phyloP scores from a whole-genome alignment of 331 rosid species.

The Stylosanthes scabra region DNA sequence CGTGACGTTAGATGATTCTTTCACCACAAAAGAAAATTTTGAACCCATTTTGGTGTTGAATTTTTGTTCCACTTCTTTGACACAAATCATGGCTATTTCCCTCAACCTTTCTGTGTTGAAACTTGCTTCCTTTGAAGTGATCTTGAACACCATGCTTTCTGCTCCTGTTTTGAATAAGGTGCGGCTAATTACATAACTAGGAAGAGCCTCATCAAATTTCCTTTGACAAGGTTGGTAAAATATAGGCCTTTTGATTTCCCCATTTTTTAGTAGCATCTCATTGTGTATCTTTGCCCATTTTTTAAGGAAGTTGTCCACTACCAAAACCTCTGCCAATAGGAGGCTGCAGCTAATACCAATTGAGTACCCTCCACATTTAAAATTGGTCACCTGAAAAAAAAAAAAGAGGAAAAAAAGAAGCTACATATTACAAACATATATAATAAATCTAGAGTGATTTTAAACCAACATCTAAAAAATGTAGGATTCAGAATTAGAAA shows the following conservation, averaged over 20 bases:
- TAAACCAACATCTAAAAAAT: no score
- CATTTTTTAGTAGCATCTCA: slow-evolving; percentile 12
- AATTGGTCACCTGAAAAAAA: slow-evolving; percentile 58
- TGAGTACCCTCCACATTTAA: slow-evolving; percentile 61
- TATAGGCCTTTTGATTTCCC: no score
- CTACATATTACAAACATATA: no score
- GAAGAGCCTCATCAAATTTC: neutral
- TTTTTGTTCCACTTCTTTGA: slow-evolving; percentile 47
- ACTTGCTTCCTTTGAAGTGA: slow-evolving; percentile 11
- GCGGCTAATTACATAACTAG: slow-evolving; percentile 21
- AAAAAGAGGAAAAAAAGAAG: neutral
- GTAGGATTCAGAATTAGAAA: no score
- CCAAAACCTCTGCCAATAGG: slow-evolving; percentile 54
- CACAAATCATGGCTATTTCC: slow-evolving; percentile 51
- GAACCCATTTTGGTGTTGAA: slow-evolving; percentile 30
- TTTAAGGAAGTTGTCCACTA: slow-evolving; percentile 49
- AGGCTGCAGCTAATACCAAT: slow-evolving; percentile 67
- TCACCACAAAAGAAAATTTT: slow-evolving; percentile 34
- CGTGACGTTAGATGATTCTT: slow-evolving; percentile 27
- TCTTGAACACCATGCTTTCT: slow-evolving; percentile 43
- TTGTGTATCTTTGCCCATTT: slow-evolving; percentile 63
- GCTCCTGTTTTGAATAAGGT: slow-evolving; percentile 8
- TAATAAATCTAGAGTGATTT: no score
- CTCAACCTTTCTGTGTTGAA: slow-evolving; percentile 12
- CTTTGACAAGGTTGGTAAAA: no score